A percentile compares a stretch with the other conserved stretches of the same genome.
phyloP scores from a whole-genome alignment of 176 grass and related monocot genomes.

The Otatea glauca region DNA sequence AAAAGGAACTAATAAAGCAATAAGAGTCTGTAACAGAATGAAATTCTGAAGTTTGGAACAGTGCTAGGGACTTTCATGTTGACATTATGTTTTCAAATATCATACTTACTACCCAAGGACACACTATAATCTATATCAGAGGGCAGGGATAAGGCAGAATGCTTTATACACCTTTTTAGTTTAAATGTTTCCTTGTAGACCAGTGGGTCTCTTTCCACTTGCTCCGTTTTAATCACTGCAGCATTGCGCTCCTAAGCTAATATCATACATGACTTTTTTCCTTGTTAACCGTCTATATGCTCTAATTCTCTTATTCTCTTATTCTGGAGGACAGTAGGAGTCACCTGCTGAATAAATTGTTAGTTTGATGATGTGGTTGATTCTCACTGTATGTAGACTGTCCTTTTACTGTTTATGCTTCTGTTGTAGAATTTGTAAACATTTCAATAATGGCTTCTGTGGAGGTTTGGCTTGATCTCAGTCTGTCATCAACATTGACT shows the following conservation, averaged over 20 bases:
- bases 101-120: not conserved
- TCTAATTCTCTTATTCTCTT: constrained; percentile 16
- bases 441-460: not conserved
- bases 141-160: not conserved
- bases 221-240: not conserved
- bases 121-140: not conserved
- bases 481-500: not conserved
- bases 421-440: not conserved
- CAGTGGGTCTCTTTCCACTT: not conserved
- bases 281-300: not conserved
- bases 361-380: not conserved
- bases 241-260: not conserved
- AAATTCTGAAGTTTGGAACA: not conserved
- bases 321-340: not conserved
- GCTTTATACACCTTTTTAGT: not conserved
- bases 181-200: not conserved
- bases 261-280: not conserved
- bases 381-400: not conserved
- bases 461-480: not conserved
- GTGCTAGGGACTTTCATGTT: not conserved
- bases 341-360: not conserved
- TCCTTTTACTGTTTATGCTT: not conserved
- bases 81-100: constrained; percentile 9
- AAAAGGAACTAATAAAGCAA: not conserved
- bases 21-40: not conserved